Percentiles rank a stretch among this genome's conserved stretches.
phyloP scores from a whole-genome alignment of 352 stramenopile genomes.

The Globisporangium cederbergense region DNA sequence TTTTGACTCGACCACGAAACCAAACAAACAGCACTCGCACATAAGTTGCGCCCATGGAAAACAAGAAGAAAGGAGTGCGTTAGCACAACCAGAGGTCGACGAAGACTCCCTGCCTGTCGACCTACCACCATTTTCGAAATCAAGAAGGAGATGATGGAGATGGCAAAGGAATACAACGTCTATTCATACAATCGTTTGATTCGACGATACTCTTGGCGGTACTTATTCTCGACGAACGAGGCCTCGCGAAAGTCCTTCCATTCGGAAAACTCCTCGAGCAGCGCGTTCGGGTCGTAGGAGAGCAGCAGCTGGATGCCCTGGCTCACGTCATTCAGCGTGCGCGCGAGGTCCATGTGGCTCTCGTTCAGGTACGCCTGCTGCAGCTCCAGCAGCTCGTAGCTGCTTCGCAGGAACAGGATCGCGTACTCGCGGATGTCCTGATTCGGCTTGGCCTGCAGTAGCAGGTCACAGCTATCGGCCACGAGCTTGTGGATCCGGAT shows the following conservation, averaged over 20 bases:
- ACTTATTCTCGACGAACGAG: slow-evolving; percentile 86
- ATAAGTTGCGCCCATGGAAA: background rate
- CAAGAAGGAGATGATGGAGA: background rate
- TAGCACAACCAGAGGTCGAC: background rate
- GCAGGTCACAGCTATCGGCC: slow-evolving; percentile 84
- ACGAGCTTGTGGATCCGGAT: slow-evolving; percentile 91
- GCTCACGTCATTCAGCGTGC: slow-evolving; percentile 90
- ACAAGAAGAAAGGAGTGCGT: background rate
- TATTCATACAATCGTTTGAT: slow-evolving; percentile 92
- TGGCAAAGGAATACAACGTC: slow-evolving; percentile 15
- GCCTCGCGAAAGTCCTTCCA: slow-evolving; percentile 87
- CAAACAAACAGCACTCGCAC: background rate
- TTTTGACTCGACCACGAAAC: slow-evolving; percentile 6
- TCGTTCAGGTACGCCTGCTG: slow-evolving; percentile 76
- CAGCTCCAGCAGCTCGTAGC: slow-evolving; percentile 85
- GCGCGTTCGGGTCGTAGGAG: slow-evolving; percentile 75
- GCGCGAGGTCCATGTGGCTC: slow-evolving; percentile 90
- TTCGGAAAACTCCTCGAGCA: slow-evolving; percentile 84
- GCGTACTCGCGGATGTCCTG: slow-evolving; percentile 80
- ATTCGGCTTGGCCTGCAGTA: slow-evolving; percentile 61
- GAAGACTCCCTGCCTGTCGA: background rate
- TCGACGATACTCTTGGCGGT: slow-evolving; percentile 86
- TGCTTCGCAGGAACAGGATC: slow-evolving; percentile 85
- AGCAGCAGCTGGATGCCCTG: slow-evolving; percentile 90
- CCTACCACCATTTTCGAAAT: slow-evolving; percentile 6